Evolutionary conservation across 2,329 filamentous ascomycete species (phyloP).

Genomic region (Pestalotiopsis sp.): DNA sequence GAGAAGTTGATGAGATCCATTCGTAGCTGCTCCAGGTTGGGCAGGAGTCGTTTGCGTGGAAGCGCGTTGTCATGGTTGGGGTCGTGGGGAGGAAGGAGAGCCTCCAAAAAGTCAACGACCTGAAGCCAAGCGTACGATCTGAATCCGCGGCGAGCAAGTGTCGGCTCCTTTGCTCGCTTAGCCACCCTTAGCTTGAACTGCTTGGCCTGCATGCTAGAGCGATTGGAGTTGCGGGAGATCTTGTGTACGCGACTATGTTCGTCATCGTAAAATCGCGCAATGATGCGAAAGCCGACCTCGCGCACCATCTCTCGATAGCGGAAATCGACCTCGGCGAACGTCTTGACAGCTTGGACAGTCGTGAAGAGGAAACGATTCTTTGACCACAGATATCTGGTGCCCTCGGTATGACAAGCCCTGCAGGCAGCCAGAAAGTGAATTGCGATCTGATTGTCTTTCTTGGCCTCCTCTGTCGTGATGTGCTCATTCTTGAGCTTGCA

Average conservation of each 20-base stretch:
- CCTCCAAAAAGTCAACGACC: slow-evolving; percentile 51
- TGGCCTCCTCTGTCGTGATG: slow-evolving; percentile 42
- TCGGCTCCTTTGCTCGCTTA: slow-evolving; percentile 43
- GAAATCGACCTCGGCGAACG: slow-evolving; percentile 47
- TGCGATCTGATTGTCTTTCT: slow-evolving; percentile 47
- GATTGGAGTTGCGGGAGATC: slow-evolving; percentile 42
- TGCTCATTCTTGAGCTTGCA: slow-evolving; percentile 43
- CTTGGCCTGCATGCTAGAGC: slow-evolving; percentile 35
- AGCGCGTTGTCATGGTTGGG: slow-evolving; percentile 32
- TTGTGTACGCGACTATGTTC: slow-evolving; percentile 39
- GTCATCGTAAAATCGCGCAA: slow-evolving; percentile 58
- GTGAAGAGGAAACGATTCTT: slow-evolving; percentile 58
- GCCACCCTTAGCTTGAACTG: slow-evolving; percentile 42
- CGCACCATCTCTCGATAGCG: slow-evolving; percentile 43
- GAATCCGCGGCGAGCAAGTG: slow-evolving; percentile 50
- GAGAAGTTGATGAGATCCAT: slow-evolving; percentile 58
- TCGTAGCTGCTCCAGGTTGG: slow-evolving; percentile 46
- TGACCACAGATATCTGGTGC: slow-evolving; percentile 49
- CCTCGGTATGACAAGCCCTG: slow-evolving; percentile 49
- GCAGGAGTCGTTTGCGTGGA: slow-evolving; percentile 41
- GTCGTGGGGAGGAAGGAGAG: slow-evolving; percentile 51
- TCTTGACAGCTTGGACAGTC: slow-evolving; percentile 46
- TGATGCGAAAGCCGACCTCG: slow-evolving; percentile 50
- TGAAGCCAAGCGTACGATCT: slow-evolving; percentile 56
- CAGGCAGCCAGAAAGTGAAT: slow-evolving; percentile 55